Conservation (phyloP, 2,329 filamentous ascomycete genomes). For the Teratosphaeriaceae sp. region DNA sequence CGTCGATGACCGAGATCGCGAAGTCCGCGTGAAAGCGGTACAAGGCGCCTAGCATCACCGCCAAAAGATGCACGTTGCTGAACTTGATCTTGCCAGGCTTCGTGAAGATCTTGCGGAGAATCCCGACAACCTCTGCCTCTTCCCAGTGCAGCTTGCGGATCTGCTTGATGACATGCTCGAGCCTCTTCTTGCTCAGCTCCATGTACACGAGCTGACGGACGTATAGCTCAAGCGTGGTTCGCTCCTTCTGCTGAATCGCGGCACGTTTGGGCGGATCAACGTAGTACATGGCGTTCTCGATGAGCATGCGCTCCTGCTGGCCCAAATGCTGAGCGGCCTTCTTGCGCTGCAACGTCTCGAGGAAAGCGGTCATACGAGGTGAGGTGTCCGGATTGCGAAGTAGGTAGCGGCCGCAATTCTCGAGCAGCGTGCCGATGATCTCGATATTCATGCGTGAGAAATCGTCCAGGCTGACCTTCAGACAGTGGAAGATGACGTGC, state of each 20-base stretch:
- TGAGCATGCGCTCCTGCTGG: constrained; percentile 93
- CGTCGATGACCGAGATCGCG: constrained; percentile 85
- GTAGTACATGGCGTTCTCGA: constrained; percentile 97
- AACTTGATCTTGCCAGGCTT: constrained; percentile 98
- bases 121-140: constrained; percentile 73
- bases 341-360: constrained; percentile 92
- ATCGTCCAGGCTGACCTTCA: constrained; percentile 95
- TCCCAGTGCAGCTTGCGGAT: constrained; percentile 97
- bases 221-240: constrained; percentile 87
- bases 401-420: constrained; percentile 93
- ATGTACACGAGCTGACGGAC: constrained; percentile 88
- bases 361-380: constrained; percentile 85
- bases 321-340: constrained; percentile 93
- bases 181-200: constrained; percentile 89
- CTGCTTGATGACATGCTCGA: constrained; percentile 89
- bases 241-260: constrained; percentile 93
- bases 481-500: constrained; percentile 96
- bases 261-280: constrained; percentile 91
- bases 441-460: constrained; percentile 99
- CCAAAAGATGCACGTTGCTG: constrained; percentile 89
- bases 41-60: constrained; percentile 79
- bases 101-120: constrained; percentile 85
- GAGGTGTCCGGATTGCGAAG: constrained; percentile 88
- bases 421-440: constrained; percentile 90
- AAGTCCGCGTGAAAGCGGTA: constrained; percentile 91